Conservation (phyloP, 768 basidiomycete genomes). For the Chalciporus pseudorubinellus region DNA sequence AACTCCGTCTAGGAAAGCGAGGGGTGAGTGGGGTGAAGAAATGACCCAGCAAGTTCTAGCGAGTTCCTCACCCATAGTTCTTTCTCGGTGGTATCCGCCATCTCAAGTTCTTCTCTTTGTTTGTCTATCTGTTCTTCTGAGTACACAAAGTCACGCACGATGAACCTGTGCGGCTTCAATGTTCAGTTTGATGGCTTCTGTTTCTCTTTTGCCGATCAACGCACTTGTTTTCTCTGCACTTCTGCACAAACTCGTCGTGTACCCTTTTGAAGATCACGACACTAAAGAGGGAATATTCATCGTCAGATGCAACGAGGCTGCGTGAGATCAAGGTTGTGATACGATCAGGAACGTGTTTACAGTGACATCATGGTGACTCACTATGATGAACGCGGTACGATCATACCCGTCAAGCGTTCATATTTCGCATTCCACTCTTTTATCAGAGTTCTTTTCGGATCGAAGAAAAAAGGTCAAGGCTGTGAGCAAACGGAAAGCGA, state of each 20-base stretch:
- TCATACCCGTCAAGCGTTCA: conserved; percentile 83
- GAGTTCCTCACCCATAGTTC: conserved; percentile 85
- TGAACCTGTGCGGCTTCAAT: conserved; percentile 57
- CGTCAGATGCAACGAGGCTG: conserved; percentile 78
- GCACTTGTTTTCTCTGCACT: conserved; percentile 93
- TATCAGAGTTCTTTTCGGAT: conserved; percentile 54
- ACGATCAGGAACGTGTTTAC: conserved; percentile 22
- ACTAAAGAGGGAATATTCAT: conserved; percentile 82
- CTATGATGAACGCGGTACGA: conserved; percentile 91
- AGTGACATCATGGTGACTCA: conserved; percentile 38
- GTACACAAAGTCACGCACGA: conserved; percentile 90
- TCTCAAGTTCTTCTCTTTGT: conserved; percentile 76
- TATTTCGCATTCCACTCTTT: conserved; percentile 92
- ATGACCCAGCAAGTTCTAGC: neutral
- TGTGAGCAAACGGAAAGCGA: conserved; percentile 11
- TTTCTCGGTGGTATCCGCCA: conserved; percentile 84
- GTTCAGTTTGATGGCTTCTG: conserved; percentile 3
- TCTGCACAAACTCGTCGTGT: conserved; percentile 90
- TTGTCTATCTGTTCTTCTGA: conserved; percentile 79
- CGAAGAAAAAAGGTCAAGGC: conserved; percentile 12
- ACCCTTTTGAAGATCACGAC: conserved; percentile 89
- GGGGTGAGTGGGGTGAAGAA: neutral
- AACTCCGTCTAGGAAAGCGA: conserved; percentile 71
- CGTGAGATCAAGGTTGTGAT: conserved; percentile 1
- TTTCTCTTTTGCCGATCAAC: conserved; percentile 19